Evolutionary conservation across 1,284 basidiomycete species (phyloP).

Genomic region (Uromyces viciae-fabae): DNA sequence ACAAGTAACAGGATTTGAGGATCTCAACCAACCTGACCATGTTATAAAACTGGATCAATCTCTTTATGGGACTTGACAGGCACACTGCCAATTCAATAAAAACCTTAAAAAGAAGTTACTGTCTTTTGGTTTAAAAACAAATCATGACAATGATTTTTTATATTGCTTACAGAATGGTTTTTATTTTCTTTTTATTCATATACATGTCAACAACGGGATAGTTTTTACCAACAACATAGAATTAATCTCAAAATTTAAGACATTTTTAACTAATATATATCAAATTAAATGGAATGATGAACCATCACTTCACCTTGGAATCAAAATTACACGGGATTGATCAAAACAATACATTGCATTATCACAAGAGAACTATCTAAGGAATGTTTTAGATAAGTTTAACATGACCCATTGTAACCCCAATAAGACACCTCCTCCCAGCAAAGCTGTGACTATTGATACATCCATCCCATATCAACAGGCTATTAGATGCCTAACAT

Average conservation of each 20-base stretch:
- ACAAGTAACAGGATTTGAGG: constrained; percentile 4
- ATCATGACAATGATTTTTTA: neutral
- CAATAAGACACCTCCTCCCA: no score
- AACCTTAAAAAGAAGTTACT: neutral
- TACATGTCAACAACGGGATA: neutral
- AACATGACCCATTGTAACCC: no score
- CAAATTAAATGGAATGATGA: neutral
- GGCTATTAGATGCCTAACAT: no score
- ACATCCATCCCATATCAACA: no score
- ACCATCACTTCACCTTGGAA: neutral
- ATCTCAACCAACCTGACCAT: neutral
- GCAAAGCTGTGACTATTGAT: no score
- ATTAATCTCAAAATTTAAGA: neutral
- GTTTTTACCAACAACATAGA: neutral
- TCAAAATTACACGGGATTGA: neutral
- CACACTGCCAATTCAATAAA: neutral
- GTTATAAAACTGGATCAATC: constrained; percentile 2
- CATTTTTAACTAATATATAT: neutral
- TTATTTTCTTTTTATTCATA: neutral
- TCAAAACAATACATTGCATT: no score
- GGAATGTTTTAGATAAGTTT: no score
- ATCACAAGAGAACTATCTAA: no score
- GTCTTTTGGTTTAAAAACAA: neutral
- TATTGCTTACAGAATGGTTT: neutral
- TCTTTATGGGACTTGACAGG: neutral